Evolutionary conservation across 345 rosid genomes (phyloP).

Genomic region (Eucalyptus marginata): DNA sequence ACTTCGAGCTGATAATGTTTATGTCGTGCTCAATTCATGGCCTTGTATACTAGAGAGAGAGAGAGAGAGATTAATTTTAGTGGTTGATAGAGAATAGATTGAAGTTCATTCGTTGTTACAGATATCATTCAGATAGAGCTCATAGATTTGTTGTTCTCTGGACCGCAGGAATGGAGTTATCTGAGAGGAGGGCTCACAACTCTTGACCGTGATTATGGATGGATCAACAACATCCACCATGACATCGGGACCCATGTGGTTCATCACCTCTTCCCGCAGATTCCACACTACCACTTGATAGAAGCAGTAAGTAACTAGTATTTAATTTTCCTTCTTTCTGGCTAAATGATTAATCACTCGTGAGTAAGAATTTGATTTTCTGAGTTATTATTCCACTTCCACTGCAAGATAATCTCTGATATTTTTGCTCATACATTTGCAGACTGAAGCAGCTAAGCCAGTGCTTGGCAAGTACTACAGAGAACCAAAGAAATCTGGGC

Average conservation of each 20-base stretch:
- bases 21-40: not conserved
- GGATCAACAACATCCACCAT: conserved; percentile 85
- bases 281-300: conserved; percentile 84
- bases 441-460: conserved; percentile 87
- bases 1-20: not conserved
- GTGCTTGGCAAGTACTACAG: conserved; percentile 75
- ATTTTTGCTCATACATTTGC: not conserved
- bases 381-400: not conserved
- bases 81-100: not conserved
- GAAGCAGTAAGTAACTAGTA: conserved; percentile 56
- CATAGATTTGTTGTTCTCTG: not conserved
- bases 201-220: conserved; percentile 76
- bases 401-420: not conserved
- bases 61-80: not conserved
- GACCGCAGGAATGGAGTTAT: conserved; percentile 79
- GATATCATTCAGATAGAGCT: not conserved
- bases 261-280: conserved; percentile 93
- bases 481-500: conserved; percentile 66
- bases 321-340: not conserved
- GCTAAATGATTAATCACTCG: not conserved
- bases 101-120: not conserved
- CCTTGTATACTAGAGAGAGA: not conserved
- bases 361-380: not conserved
- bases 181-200: conserved; percentile 93
- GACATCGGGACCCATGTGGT: conserved; percentile 95